Percentiles rank a stretch among this genome's conserved stretches.
phyloP scores from a whole-genome alignment of 148 eudicot genomes.

The Hydrangea macrophylla region DNA sequence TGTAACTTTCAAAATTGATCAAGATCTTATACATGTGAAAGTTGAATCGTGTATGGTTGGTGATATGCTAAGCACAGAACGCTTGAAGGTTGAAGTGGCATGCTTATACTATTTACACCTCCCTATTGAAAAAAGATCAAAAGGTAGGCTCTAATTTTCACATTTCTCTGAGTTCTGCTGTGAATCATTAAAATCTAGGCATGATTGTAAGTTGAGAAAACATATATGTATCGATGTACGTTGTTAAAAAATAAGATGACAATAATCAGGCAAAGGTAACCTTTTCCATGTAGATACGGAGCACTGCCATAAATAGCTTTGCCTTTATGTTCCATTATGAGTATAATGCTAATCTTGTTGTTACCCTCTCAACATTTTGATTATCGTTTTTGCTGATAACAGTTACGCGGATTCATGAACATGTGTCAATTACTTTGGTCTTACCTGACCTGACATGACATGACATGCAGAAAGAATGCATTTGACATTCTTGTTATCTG shows the following conservation, averaged over 20 bases:
- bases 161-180: neutral
- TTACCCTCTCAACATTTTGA: neutral
- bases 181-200: conserved; percentile 1
- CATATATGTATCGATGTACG: neutral
- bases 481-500: neutral
- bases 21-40: conserved; percentile 43
- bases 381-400: neutral
- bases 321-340: too few relatives aligned
- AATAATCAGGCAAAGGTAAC: neutral
- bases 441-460: too few relatives aligned
- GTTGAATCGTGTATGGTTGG: conserved; percentile 34
- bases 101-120: conserved; percentile 78
- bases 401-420: neutral
- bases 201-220: neutral
- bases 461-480: neutral
- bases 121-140: conserved; percentile 54
- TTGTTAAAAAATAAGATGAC: neutral
- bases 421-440: neutral
- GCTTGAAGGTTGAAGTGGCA: conserved; percentile 71
- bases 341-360: too few relatives aligned
- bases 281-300: neutral
- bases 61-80: conserved; percentile 52
- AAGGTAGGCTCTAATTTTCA: conserved; percentile 39
- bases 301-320: neutral
- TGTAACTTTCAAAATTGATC: conserved; percentile 57